These are phyloP conservation scores for Kuraishia piskuri DNA, from an alignment of 805 yeast genomes.

Conservation along the genomic window DNA sequence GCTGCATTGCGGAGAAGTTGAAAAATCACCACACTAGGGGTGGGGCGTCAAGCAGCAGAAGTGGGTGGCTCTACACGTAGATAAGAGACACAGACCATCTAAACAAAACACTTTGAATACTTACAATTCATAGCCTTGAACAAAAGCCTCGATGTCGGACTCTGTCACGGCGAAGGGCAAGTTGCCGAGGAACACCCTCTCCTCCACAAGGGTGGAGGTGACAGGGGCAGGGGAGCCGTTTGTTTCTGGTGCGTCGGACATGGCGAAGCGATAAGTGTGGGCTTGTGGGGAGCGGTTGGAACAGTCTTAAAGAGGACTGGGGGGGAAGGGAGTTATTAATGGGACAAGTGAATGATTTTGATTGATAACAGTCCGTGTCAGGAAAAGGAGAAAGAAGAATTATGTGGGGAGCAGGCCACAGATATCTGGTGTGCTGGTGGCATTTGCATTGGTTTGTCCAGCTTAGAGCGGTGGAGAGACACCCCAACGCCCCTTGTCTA, in stretches of 20 bases:
- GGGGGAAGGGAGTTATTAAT: too few relatives aligned
- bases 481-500: slow-evolving; percentile 4
- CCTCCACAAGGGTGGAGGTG: slow-evolving; percentile 27
- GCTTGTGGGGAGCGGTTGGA: not conserved
- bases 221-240: slow-evolving; percentile 3
- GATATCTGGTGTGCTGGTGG: too few relatives aligned
- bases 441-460: too few relatives aligned
- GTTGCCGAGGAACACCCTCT: slow-evolving; percentile 37
- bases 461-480: not conserved
- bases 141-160: slow-evolving; percentile 32
- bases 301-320: too few relatives aligned
- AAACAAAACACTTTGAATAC: slow-evolving; percentile 10
- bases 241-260: slow-evolving; percentile 9
- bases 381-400: too few relatives aligned
- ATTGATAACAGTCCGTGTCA: too few relatives aligned
- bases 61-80: too few relatives aligned
- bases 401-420: too few relatives aligned
- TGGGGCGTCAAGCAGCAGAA: too few relatives aligned
- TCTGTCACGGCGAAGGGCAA: slow-evolving; percentile 34
- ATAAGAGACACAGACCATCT: too few relatives aligned
- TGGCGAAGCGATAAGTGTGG: not conserved
- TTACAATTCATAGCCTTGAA: slow-evolving; percentile 30
- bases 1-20: not conserved
- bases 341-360: too few relatives aligned
- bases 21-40: not conserved